These are phyloP conservation scores for Fusarium neocosmosporiellum DNA, from an alignment of 2,329 filamentous ascomycete species.

Conservation along the genomic window DNA sequence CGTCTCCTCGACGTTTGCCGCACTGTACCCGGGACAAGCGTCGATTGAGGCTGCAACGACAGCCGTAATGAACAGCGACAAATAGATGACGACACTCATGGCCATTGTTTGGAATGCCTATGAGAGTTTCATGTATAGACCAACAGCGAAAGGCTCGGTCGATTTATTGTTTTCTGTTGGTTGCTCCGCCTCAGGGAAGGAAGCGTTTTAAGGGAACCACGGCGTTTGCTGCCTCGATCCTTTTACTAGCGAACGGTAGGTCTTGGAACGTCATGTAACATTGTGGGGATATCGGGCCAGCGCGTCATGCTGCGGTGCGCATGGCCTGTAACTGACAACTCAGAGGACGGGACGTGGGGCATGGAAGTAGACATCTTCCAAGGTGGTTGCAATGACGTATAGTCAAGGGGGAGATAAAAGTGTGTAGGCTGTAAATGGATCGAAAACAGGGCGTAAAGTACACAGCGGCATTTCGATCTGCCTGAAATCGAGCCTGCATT, in stretches of 20 bases:
- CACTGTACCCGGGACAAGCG: background rate
- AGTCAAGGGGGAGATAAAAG: background rate
- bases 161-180: background rate
- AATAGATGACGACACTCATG: background rate
- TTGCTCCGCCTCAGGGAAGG: background rate
- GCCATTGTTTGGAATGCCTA: background rate
- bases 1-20: background rate
- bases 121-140: background rate
- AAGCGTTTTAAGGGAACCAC: background rate
- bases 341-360: background rate
- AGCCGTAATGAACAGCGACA: background rate
- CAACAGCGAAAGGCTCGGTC: background rate
- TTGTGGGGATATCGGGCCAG: background rate
- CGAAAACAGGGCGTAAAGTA: background rate
- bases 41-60: background rate
- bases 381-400: background rate
- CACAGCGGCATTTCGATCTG: background rate
- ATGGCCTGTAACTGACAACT: background rate
- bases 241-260: background rate
- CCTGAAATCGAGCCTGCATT: background rate
- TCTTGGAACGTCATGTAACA: background rate
- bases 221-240: background rate
- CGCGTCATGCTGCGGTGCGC: background rate
- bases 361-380: background rate
- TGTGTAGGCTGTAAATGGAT: background rate